Evolutionary conservation across 805 yeast genomes (phyloP), one percentile per base, ranked within the genome.

Genomic region (Barnettozyma sp.): DNA sequence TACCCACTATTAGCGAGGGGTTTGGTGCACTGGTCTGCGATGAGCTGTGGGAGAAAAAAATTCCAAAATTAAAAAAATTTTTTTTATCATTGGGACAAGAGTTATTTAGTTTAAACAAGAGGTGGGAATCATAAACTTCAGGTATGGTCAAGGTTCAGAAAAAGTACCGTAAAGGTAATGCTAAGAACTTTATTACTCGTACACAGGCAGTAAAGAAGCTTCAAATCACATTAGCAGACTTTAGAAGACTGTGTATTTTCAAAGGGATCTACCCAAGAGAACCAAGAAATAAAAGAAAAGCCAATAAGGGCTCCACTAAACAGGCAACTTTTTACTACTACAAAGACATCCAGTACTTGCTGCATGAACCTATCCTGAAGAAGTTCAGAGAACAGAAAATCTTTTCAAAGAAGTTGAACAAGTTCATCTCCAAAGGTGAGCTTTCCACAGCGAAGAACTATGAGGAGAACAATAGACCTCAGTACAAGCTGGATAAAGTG

Each of bases 191-290:
- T 63, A 72, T 92, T 56, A 88, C 97, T 30, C 76, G 98, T 63
- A 81, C 96, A 1, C 96, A 86, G 60, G 98, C 98, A 5, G 81
- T 92, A 33, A 79, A 81, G 62, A 86, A 81, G 58, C 68, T 92
- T 43, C 98, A 92, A 63, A 82, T 92, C 20, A 82, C 97, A 3
- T 70, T 92, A 33, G 97, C 97, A 10, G 98, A 92, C 64, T 92
- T 92, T 74, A 78, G 95, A 65, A 78, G 98, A 55, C 71, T 92
- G 56, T 92, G 98, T 71, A 92, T 92, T 58, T 86, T 92, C 72
- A 92, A 92, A 62, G 98, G 98, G 35, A 88, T 92, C 45, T 92
- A 86, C 58, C 98, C 98, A 36, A 76, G 98, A 59, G 97, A 87
- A 57, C 97, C 97, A 31, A 71, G 88, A 51, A 86, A 85, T 63